Evolutionary conservation across 176 grass and related monocot genomes (phyloP).

Genomic region (Oryza australiensis): DNA sequence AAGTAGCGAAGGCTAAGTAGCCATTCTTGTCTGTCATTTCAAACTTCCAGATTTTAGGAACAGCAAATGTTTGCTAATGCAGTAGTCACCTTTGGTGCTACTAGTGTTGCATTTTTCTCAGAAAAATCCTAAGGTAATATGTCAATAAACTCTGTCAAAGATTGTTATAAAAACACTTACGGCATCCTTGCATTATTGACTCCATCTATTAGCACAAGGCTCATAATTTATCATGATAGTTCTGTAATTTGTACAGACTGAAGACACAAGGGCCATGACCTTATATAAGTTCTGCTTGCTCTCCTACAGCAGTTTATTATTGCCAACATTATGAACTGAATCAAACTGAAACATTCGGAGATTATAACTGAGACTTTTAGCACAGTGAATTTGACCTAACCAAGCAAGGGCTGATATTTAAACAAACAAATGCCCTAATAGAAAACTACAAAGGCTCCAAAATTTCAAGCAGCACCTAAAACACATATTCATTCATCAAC

Average conservation of each 20-base stretch:
- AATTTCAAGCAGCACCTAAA: background rate
- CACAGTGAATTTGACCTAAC: background rate
- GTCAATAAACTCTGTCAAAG: background rate
- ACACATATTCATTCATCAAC: background rate
- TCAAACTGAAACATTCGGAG: background rate
- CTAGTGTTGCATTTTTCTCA: background rate
- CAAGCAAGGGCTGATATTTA: background rate
- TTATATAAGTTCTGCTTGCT: background rate
- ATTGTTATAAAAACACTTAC: background rate
- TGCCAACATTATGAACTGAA: background rate
- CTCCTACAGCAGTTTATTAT: background rate
- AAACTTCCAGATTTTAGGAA: background rate
- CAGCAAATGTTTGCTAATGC: background rate
- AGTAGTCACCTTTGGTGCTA: background rate
- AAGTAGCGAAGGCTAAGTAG: background rate
- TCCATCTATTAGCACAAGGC: background rate
- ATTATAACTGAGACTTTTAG: background rate
- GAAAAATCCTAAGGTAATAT: background rate
- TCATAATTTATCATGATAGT: background rate
- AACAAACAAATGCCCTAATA: background rate
- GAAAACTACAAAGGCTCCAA: background rate
- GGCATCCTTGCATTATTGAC: background rate
- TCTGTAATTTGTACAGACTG: background rate
- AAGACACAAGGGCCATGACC: background rate
- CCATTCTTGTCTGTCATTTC: background rate